Conservation (phyloP, 192 early-diverging fungal genomes). For the Entophlyctis helioformis region DNA sequence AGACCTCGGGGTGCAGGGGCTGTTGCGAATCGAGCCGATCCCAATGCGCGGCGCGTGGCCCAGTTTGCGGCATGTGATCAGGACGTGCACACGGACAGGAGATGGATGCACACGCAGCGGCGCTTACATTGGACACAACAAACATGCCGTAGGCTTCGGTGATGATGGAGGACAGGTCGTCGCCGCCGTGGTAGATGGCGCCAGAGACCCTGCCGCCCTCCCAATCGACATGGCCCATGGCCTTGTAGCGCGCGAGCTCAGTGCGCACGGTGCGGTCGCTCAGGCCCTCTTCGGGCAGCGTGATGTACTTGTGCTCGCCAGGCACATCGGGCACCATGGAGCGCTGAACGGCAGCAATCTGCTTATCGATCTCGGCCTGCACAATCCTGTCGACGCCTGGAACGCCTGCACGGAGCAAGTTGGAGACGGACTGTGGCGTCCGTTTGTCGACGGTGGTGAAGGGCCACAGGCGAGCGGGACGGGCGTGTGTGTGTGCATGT, state of each 20-base stretch:
- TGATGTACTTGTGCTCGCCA: conserved; percentile 47
- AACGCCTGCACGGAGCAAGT: conserved; percentile 5
- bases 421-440: background rate
- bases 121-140: conserved; percentile 58
- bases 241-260: conserved; percentile 42
- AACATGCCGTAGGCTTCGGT: conserved; percentile 77
- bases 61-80: too few relatives aligned
- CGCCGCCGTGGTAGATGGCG: conserved; percentile 87
- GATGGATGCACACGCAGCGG: too few relatives aligned
- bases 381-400: conserved; percentile 51
- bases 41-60: too few relatives aligned
- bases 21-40: background rate
- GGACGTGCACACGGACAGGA: background rate
- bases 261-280: conserved; percentile 43
- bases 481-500: too few relatives aligned
- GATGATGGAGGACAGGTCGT: conserved; percentile 58
- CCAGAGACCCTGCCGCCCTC: conserved; percentile 76
- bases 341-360: conserved; percentile 66
- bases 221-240: conserved; percentile 63
- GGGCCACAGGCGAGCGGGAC: background rate
- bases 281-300: conserved; percentile 57
- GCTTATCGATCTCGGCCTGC: conserved; percentile 65
- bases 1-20: conserved; percentile 90
- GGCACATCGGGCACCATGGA: conserved; percentile 54
- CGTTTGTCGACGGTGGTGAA: too few relatives aligned